These are phyloP conservation scores for Albatrellus ellisii DNA, from an alignment of 768 basidiomycete genomes.

Conservation along the genomic window DNA sequence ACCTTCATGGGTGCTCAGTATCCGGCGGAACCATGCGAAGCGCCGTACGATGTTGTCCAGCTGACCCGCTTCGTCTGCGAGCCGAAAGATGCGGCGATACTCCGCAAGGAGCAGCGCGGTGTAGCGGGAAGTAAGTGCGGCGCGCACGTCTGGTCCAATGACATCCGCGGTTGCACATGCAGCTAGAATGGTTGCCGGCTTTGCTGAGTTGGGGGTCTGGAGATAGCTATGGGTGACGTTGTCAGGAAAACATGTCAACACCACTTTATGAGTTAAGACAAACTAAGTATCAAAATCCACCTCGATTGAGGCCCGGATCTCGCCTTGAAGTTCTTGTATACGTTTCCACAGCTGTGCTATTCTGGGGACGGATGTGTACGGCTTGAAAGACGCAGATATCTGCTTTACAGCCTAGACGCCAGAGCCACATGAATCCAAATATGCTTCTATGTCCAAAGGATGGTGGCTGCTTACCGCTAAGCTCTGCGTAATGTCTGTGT, in stretches of 20 bases:
- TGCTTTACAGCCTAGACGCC: constrained; percentile 69
- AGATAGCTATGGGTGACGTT: constrained; percentile 44
- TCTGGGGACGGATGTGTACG: constrained; percentile 61
- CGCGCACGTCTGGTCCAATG: constrained; percentile 72
- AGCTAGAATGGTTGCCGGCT: constrained; percentile 53
- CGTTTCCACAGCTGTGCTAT: constrained; percentile 70
- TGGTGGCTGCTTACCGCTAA: constrained; percentile 42
- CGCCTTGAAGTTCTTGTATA: constrained; percentile 73
- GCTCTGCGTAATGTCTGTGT: constrained; percentile 73
- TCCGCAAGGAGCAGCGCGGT: constrained; percentile 85
- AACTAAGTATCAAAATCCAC: constrained; percentile 89
- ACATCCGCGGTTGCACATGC: constrained; percentile 88
- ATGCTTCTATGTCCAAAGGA: background rate
- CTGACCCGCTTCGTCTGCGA: constrained; percentile 90
- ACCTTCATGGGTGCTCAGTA: constrained; percentile 76
- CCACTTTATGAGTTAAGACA: constrained; percentile 19
- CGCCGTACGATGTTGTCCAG: constrained; percentile 88
- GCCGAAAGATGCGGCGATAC: constrained; percentile 90
- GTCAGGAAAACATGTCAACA: background rate
- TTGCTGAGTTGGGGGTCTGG: constrained; percentile 45
- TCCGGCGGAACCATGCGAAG: constrained; percentile 89
- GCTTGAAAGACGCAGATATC: constrained; percentile 67
- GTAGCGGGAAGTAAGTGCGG: constrained; percentile 77
- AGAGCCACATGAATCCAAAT: background rate
- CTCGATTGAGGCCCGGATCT: constrained; percentile 69